Base-by-base conservation (phyloP, 306 rosid genomes). In the Cicer arietinum region DNA sequence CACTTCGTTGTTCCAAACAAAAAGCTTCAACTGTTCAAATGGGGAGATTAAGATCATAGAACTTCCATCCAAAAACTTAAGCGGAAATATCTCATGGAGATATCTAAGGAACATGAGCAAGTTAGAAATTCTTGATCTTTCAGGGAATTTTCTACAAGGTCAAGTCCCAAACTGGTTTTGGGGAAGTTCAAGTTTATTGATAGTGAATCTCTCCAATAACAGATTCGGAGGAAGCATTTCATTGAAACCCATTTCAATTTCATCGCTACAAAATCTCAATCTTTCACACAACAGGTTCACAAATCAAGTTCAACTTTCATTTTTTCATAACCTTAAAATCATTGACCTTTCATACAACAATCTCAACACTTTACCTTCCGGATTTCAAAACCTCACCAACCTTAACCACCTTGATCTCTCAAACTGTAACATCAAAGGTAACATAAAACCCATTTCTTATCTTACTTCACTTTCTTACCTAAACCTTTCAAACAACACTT, bases 221-320 rank as follows among this genome's bases (percentile, higher is more conserved):
- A 76, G 75, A 40, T 89, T 94, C 13, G 96, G 96, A 16, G 99
- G 99, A 4, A 84, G 77, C 84, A 50, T 90, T 69, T 75, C 89
- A 3, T 58, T 80, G 59, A 81, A 84, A 35, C 77, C 83, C 8
- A 8, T 74, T 45, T 91, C 97, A 16, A 7, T 11, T 5, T 43
- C 71, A 0, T 81, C 86, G 35, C 41, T 94, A 10, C 89, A 85
- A 74, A 70, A 10, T 5, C 91, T 94, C 74, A 90, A 92, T 73
- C 93, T 94, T 43, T 92, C 99, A 0, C 48, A 50, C 60, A 94
- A 94, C 77, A 76, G 98, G 83, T 88, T 90, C 89, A 92, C 96
- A 47, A 90, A 90, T 77, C 54, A 71, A 41, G 81, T 69, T 57
- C 88, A 56, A 0, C 89, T 94, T 13, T 82, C 97, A 44, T 88